phyloP scores from a whole-genome alignment of 805 yeast genomes.

The Yamadazyma tumulicola region DNA sequence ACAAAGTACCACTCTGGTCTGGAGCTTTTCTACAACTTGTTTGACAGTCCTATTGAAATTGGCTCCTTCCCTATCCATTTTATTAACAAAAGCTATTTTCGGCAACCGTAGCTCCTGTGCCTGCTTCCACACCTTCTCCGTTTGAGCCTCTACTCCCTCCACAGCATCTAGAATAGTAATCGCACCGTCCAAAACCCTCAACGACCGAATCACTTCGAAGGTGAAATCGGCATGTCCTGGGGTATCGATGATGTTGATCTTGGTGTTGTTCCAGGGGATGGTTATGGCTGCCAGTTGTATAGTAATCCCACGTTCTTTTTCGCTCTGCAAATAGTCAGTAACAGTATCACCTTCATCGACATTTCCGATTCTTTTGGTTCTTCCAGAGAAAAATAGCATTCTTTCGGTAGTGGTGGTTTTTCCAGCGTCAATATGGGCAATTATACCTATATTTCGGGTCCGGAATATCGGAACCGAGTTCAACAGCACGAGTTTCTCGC shows the following conservation, averaged over 20 bases:
- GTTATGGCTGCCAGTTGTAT: constrained; percentile 96
- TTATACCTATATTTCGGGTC: constrained; percentile 87
- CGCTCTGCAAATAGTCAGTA: constrained; percentile 87
- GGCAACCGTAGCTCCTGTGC: constrained; percentile 70
- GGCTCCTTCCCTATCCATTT: constrained; percentile 96
- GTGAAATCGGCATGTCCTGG: constrained; percentile 99
- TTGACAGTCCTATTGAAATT: constrained; percentile 88
- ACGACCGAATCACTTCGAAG: constrained; percentile 86
- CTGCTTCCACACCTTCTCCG: constrained; percentile 95
- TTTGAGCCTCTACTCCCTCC: constrained; percentile 98
- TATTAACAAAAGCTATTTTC: constrained; percentile 75
- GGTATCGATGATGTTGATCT: constrained; percentile 87
- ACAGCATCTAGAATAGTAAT: constrained; percentile 92
- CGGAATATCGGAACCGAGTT: constrained; percentile 28
- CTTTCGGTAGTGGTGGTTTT: constrained; percentile 97
- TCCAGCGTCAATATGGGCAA: constrained; percentile 99
- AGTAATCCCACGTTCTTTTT: constrained; percentile 89
- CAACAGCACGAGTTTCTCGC: constrained; percentile 11
- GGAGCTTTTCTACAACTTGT: constrained; percentile 73
- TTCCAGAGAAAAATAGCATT: constrained; percentile 86
- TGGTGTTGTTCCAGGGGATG: constrained; percentile 74
- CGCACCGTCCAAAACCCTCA: constrained; percentile 91
- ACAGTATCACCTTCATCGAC: constrained; percentile 97
- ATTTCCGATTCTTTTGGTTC: constrained; percentile 76
- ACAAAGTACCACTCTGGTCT: constrained; percentile 69